These are phyloP conservation scores for Fraxinus nigra DNA, from an alignment of 305 asterid genomes.

Conservation along the genomic window DNA sequence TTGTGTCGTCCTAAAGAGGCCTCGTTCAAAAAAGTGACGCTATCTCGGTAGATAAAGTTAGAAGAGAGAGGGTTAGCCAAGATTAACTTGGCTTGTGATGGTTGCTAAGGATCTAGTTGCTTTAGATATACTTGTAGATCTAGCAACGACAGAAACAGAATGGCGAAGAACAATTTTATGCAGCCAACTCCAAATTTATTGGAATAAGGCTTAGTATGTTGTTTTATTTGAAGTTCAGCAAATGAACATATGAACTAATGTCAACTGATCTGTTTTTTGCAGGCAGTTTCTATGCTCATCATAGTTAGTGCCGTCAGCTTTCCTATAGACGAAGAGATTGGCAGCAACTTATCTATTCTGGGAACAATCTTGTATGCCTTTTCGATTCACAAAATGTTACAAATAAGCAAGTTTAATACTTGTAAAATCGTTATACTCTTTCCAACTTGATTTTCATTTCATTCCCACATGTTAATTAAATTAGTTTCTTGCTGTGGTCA, in stretches of 20 bases:
- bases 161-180: not conserved
- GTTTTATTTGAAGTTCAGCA: not conserved
- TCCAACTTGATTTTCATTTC: not conserved
- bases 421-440: not conserved
- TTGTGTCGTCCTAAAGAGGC: not conserved
- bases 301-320: slow-evolving; percentile 51
- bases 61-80: not conserved
- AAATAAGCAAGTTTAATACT: not conserved
- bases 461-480: not conserved
- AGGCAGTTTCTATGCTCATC: slow-evolving; percentile 76
- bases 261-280: slow-evolving; percentile 25
- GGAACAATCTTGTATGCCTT: slow-evolving; percentile 65
- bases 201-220: not conserved
- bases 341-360: slow-evolving; percentile 55
- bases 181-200: not conserved
- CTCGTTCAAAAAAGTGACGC: not conserved
- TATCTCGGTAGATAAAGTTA: not conserved
- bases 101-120: not conserved
- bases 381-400: slow-evolving; percentile 6
- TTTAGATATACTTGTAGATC: not conserved
- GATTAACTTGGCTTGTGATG: not conserved
- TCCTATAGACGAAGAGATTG: slow-evolving; percentile 48
- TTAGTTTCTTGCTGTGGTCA: not conserved
- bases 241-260: not conserved
- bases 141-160: not conserved